Conservation (phyloP, 768 basidiomycete genomes). For the Boletus insuetus region DNA sequence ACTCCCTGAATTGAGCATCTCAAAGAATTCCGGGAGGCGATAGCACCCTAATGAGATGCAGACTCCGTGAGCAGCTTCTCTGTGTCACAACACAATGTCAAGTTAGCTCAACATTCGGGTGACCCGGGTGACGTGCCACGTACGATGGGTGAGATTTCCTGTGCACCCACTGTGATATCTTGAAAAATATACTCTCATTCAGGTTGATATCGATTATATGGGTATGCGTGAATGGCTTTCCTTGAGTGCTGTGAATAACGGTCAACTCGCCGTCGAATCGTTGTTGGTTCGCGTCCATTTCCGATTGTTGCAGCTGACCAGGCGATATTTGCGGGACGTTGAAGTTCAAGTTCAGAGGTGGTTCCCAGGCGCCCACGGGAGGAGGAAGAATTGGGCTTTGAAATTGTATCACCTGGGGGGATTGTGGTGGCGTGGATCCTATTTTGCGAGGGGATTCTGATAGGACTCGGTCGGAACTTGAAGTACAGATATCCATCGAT, state of each 20-base stretch:
- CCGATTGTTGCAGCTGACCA: background rate
- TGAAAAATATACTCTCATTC: conserved; percentile 24
- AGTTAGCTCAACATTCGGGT: background rate
- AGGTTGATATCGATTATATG: conserved; percentile 30
- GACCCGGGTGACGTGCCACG: conserved; percentile 14
- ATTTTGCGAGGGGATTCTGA: background rate
- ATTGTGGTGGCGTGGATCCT: background rate
- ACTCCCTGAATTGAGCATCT: conserved; percentile 12
- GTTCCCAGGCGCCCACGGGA: conserved; percentile 8
- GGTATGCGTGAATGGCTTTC: conserved; percentile 18
- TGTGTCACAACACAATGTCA: conserved; percentile 10
- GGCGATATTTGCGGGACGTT: conserved; percentile 1
- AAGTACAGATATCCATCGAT: background rate
- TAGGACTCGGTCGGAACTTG: background rate
- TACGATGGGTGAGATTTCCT: conserved; percentile 30
- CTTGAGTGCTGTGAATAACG: conserved; percentile 17
- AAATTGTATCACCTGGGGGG: background rate
- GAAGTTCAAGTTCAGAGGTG: conserved; percentile 19
- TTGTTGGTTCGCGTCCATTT: background rate
- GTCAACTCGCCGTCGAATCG: conserved; percentile 20
- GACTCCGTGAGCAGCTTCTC: conserved; percentile 34
- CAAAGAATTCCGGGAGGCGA: conserved; percentile 26
- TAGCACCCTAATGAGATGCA: conserved; percentile 50
- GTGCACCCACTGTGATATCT: conserved; percentile 38
- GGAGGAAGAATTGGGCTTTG: conserved; percentile 11